Evolutionary conservation across 306 rosid species (phyloP).

Genomic region (Vigna mungo): DNA sequence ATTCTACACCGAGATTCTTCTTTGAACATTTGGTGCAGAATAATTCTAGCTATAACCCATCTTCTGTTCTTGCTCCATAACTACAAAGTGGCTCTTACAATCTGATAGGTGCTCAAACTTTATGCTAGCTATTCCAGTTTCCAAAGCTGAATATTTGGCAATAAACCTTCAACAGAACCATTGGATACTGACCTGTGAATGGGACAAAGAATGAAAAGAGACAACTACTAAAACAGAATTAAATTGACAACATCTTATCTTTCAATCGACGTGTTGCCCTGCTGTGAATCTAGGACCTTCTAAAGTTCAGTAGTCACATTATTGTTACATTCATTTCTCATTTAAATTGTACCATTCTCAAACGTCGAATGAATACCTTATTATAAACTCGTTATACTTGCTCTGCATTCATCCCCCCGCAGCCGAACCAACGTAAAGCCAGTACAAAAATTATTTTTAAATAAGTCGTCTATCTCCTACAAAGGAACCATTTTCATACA

Average conservation of each 20-base stretch:
- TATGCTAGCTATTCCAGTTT: background rate
- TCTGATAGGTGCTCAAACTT: background rate
- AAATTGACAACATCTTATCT: background rate
- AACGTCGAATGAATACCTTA: background rate
- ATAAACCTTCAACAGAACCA: background rate
- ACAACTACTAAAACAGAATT: background rate
- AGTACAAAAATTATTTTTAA: background rate
- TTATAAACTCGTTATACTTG: background rate
- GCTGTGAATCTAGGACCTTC: background rate
- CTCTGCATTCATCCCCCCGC: background rate
- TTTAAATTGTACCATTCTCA: background rate
- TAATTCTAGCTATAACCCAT: background rate
- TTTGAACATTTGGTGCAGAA: conserved; percentile 35
- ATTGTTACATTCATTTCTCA: background rate
- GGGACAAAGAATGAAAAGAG: background rate
- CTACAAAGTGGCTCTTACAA: background rate
- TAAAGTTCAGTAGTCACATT: background rate
- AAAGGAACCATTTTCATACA: conserved; percentile 6
- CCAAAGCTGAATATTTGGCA: background rate
- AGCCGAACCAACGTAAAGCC: conserved; percentile 3
- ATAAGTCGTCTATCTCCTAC: background rate
- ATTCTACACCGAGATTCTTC: conserved; percentile 67
- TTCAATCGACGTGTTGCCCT: background rate
- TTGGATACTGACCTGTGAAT: background rate
- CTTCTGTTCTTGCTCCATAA: background rate